phyloP scores from a whole-genome alignment of 2,329 filamentous ascomycete genomes.

The Aureobasidium melanogenum region DNA sequence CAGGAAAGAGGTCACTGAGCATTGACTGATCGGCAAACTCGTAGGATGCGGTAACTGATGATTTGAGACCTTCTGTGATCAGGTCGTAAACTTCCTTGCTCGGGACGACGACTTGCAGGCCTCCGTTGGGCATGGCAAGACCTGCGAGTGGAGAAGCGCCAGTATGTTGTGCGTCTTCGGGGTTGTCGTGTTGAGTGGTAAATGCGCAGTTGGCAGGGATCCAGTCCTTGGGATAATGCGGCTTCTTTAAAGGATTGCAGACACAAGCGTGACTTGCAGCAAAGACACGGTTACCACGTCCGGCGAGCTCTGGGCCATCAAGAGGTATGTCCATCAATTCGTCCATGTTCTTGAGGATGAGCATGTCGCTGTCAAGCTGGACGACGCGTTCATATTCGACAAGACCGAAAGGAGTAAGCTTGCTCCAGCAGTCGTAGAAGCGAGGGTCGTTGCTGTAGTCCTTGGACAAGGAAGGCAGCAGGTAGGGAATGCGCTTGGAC shows the following conservation, averaged over 20 bases:
- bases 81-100: constrained; percentile 43
- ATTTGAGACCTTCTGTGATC: constrained; percentile 41
- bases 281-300: constrained; percentile 58
- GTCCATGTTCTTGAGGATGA: constrained; percentile 78
- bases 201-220: constrained; percentile 53
- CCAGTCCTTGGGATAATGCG: constrained; percentile 72
- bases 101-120: constrained; percentile 53
- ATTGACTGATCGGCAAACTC: constrained; percentile 54
- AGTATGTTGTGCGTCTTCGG: constrained; percentile 41
- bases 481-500: constrained; percentile 60
- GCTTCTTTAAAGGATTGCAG: constrained; percentile 71
- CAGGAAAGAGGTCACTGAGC: constrained; percentile 48
- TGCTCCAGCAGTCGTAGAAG: constrained; percentile 87
- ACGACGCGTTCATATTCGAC: constrained; percentile 70
- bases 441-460: constrained; percentile 70
- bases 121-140: constrained; percentile 51
- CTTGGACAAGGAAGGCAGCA: constrained; percentile 56
- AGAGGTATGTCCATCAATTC: constrained; percentile 79
- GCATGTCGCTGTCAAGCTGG: constrained; percentile 82
- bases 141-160: constrained; percentile 44
- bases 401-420: constrained; percentile 70
- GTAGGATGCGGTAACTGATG: constrained; percentile 37
- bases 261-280: constrained; percentile 78
- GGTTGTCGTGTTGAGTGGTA: constrained; percentile 46
- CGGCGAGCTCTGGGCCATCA: constrained; percentile 47